Percentiles rank a stretch among this genome's conserved stretches.
Conservation (phyloP, 2,329 filamentous ascomycete species). For the Aureobasidium uvarum region DNA sequence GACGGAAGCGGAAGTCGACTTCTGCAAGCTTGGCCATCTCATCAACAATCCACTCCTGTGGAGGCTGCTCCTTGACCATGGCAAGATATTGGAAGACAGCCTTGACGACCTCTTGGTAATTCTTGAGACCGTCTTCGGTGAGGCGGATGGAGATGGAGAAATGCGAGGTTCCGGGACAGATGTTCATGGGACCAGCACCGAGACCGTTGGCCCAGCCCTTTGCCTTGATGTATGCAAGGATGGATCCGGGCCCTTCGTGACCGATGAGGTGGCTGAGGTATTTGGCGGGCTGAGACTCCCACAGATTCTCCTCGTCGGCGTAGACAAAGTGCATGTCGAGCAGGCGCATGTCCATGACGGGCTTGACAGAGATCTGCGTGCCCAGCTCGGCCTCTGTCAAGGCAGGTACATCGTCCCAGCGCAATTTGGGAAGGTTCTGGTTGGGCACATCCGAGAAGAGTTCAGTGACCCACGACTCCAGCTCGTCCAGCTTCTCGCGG, state of each 20-base stretch:
- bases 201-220: constrained; percentile 88
- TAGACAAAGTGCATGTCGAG: constrained; percentile 81
- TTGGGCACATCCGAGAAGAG: constrained; percentile 79
- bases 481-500: constrained; percentile 73
- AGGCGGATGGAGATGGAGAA: constrained; percentile 77
- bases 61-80: constrained; percentile 73
- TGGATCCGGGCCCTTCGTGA: constrained; percentile 88
- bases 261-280: constrained; percentile 89
- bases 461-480: constrained; percentile 81
- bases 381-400: constrained; percentile 60
- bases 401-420: constrained; percentile 64
- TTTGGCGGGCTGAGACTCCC: constrained; percentile 75
- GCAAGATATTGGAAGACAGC: constrained; percentile 89
- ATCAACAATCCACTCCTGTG: constrained; percentile 89
- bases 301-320: constrained; percentile 76
- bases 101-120: constrained; percentile 80
- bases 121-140: constrained; percentile 78
- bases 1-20: constrained; percentile 91
- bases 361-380: constrained; percentile 81
- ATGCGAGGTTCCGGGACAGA: constrained; percentile 77
- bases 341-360: constrained; percentile 81
- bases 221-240: constrained; percentile 83
- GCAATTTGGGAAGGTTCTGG: constrained; percentile 68
- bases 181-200: constrained; percentile 69
- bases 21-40: constrained; percentile 89